Conservation (phyloP, 2,329 filamentous ascomycete species). For the Ophiostoma sp. region DNA sequence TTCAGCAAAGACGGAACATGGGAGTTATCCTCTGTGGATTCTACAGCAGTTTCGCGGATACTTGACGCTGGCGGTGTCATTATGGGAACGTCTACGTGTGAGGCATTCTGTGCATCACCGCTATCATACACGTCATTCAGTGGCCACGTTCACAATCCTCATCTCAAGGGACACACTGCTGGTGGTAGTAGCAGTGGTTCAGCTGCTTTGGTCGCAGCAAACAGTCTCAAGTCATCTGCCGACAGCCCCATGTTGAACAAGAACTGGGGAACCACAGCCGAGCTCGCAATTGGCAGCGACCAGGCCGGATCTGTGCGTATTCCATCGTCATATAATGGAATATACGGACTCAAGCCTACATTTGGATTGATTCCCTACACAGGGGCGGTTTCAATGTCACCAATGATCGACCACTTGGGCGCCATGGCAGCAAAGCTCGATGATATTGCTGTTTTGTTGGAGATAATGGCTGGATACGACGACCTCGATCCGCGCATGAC, state of each 20-base stretch:
- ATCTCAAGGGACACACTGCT: neutral
- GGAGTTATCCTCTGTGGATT: neutral
- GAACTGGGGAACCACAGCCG: neutral
- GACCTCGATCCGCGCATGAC: conserved; percentile 43
- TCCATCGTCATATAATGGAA: conserved; percentile 38
- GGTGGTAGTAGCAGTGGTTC: neutral
- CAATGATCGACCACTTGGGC: conserved; percentile 43
- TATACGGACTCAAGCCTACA: conserved; percentile 45
- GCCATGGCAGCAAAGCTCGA: conserved; percentile 41
- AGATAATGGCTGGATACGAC: conserved; percentile 43
- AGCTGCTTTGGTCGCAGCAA: neutral
- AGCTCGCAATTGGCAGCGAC: conserved; percentile 55
- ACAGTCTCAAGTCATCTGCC: neutral
- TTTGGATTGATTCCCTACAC: conserved; percentile 48
- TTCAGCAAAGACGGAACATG: conserved; percentile 17
- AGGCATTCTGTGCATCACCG: conserved; percentile 55
- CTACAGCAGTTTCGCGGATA: neutral
- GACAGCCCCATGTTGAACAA: neutral
- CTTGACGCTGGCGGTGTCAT: neutral
- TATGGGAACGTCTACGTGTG: conserved; percentile 66
- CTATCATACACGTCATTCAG: conserved; percentile 61
- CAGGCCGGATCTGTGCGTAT: conserved; percentile 71
- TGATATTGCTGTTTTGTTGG: conserved; percentile 40
- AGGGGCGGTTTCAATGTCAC: conserved; percentile 39
- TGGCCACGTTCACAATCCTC: conserved; percentile 55